These are phyloP conservation scores for Vitis cinerea DNA, from an alignment of 164 flowering plant genomes.

Conservation along the genomic window DNA sequence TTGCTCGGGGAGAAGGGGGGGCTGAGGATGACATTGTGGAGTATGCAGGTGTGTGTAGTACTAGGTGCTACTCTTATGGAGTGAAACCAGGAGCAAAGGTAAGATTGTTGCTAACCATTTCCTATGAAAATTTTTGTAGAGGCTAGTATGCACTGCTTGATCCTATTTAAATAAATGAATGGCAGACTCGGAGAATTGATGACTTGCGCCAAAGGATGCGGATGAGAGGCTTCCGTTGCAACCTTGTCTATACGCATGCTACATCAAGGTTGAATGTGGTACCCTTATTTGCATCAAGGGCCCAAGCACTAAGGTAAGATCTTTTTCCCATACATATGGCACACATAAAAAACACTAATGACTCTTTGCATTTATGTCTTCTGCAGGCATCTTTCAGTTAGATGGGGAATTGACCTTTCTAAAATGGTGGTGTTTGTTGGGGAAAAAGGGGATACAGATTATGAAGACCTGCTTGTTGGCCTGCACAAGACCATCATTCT, in stretches of 20 bases:
- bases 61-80: constrained; percentile 53
- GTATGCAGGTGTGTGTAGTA: constrained; percentile 33
- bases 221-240: constrained; percentile 85
- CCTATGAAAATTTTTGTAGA: not conserved
- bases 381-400: constrained; percentile 65
- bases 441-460: constrained; percentile 75
- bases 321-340: not conserved
- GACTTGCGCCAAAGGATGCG: constrained; percentile 65
- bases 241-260: constrained; percentile 58
- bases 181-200: constrained; percentile 52
- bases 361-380: not conserved
- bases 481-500: constrained; percentile 65
- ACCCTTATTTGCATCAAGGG: constrained; percentile 77
- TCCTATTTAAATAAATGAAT: not conserved
- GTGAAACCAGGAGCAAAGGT: constrained; percentile 73
- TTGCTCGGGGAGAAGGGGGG: constrained; percentile 48
- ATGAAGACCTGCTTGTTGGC: constrained; percentile 62
- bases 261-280: constrained; percentile 64
- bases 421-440: constrained; percentile 64
- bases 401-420: constrained; percentile 73
- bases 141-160: not conserved
- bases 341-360: not conserved
- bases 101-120: not conserved
- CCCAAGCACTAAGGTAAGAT: constrained; percentile 66
- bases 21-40: constrained; percentile 47